Conservation (phyloP, 768 basidiomycete genomes). For the Daedaleopsis sinensis region DNA sequence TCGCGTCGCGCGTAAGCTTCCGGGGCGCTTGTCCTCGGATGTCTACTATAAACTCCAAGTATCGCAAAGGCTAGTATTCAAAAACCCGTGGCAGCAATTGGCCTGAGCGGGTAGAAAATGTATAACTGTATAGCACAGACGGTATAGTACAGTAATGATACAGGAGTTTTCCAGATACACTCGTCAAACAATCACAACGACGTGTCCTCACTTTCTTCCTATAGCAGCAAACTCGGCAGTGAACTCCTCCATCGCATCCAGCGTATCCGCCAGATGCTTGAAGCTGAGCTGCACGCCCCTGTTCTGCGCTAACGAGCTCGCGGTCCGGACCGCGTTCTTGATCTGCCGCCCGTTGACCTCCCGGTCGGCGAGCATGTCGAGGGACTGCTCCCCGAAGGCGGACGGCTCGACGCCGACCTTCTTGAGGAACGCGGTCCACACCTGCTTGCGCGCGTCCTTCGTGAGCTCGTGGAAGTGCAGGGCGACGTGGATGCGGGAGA, state of each 20-base stretch:
- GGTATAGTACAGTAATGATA: no score
- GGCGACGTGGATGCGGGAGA: constrained; percentile 64
- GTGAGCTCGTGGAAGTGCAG: constrained; percentile 33
- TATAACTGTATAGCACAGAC: no score
- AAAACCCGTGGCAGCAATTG: no score
- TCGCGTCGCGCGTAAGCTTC: no score
- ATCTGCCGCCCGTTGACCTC: constrained; percentile 69
- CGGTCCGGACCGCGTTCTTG: constrained; percentile 68
- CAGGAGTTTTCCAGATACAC: no score
- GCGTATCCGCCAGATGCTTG: constrained; percentile 55
- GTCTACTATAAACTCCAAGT: no score
- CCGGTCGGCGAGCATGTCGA: constrained; percentile 47
- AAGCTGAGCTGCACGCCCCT: constrained; percentile 46
- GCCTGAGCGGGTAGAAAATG: no score
- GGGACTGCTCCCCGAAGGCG: constrained; percentile 40
- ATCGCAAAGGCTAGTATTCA: no score
- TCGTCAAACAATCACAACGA: no score
- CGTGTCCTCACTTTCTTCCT: background rate
- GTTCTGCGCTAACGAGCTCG: constrained; percentile 56
- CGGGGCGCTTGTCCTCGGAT: no score
- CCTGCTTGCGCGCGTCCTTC: constrained; percentile 20
- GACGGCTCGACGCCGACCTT: constrained; percentile 21
- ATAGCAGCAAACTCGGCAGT: constrained; percentile 18
- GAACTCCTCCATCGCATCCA: constrained; percentile 61
- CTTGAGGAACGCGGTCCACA: constrained; percentile 31